Percentiles rank a stretch among this genome's conserved stretches.
Conservation (phyloP, 805 yeast species). For the Ogataea angusta region DNA sequence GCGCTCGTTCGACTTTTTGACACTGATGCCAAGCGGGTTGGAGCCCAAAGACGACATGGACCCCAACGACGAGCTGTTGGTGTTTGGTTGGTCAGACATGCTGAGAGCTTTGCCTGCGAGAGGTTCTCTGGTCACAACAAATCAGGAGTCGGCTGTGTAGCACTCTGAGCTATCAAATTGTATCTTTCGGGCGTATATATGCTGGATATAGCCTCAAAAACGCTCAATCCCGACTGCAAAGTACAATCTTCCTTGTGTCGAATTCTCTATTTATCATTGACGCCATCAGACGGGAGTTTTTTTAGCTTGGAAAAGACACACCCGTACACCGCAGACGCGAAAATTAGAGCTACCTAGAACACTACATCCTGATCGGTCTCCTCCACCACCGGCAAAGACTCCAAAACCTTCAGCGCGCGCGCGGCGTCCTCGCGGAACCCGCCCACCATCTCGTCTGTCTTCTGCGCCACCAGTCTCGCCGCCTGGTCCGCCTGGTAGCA, state of each 20-base stretch:
- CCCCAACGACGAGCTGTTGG: slow-evolving; percentile 20
- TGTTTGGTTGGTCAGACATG: slow-evolving; percentile 17
- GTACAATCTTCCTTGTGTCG: slow-evolving; percentile 4
- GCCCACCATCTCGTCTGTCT: slow-evolving; percentile 45
- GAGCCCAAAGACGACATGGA: slow-evolving; percentile 21
- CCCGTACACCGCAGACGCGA: slow-evolving; percentile 7
- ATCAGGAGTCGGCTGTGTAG: background rate
- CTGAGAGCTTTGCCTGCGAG: background rate
- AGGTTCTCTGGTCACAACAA: background rate
- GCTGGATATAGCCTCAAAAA: background rate
- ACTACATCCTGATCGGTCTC: slow-evolving; percentile 15
- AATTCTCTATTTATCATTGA: slow-evolving; percentile 12
- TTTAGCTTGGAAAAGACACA: background rate
- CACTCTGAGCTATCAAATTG: background rate
- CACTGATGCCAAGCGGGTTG: slow-evolving; percentile 10
- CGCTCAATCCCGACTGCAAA: slow-evolving; percentile 4
- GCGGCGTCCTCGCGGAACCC: slow-evolving; percentile 48
- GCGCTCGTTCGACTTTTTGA: slow-evolving; percentile 7
- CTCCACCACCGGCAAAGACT: slow-evolving; percentile 32
- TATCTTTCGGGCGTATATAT: background rate
- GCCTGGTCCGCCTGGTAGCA: slow-evolving; percentile 53
- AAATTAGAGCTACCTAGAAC: slow-evolving; percentile 2
- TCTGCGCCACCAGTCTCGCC: slow-evolving; percentile 42
- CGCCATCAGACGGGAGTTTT: slow-evolving; percentile 14
- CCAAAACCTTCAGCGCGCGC: slow-evolving; percentile 45